phyloP scores from a whole-genome alignment of 2,329 filamentous ascomycete species.

The Claviceps maximensis region DNA sequence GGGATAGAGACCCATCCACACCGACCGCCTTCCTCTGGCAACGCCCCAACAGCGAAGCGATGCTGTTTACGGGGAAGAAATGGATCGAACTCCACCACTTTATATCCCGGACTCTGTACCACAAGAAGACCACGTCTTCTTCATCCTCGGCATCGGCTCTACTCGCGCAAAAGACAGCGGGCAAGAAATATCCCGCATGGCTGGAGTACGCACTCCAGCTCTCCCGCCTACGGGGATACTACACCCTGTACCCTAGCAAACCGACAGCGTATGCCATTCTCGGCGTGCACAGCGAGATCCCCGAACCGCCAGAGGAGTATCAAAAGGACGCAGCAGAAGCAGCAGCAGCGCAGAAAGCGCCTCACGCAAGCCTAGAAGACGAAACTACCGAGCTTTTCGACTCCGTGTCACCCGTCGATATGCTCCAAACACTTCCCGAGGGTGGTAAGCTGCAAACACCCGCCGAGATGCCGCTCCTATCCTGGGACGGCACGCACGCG shows the following conservation, averaged over 20 bases:
- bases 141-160: conserved; percentile 22
- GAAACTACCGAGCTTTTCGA: conserved; percentile 25
- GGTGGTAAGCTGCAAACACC: conserved; percentile 30
- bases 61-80: conserved; percentile 69
- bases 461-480: conserved; percentile 42
- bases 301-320: conserved; percentile 59
- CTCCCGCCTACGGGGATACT: conserved; percentile 63
- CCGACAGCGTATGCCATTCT: conserved; percentile 41
- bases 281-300: conserved; percentile 67
- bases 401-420: conserved; percentile 26
- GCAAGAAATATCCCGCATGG: conserved; percentile 60
- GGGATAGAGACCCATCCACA: conserved; percentile 13
- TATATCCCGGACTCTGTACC: conserved; percentile 48
- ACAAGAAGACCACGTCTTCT: conserved; percentile 22
- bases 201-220: conserved; percentile 67
- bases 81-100: conserved; percentile 82
- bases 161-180: conserved; percentile 44
- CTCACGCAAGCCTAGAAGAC: conserved; percentile 14
- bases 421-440: conserved; percentile 35
- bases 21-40: conserved; percentile 67
- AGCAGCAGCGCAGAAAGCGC: conserved; percentile 3
- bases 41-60: conserved; percentile 68
- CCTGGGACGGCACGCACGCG: conserved; percentile 46
- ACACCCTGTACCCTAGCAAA: conserved; percentile 62
- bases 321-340: conserved; percentile 9